These are phyloP conservation scores for Erigeron canadensis DNA, from an alignment of 129 eudicot species.

Conservation along the genomic window DNA sequence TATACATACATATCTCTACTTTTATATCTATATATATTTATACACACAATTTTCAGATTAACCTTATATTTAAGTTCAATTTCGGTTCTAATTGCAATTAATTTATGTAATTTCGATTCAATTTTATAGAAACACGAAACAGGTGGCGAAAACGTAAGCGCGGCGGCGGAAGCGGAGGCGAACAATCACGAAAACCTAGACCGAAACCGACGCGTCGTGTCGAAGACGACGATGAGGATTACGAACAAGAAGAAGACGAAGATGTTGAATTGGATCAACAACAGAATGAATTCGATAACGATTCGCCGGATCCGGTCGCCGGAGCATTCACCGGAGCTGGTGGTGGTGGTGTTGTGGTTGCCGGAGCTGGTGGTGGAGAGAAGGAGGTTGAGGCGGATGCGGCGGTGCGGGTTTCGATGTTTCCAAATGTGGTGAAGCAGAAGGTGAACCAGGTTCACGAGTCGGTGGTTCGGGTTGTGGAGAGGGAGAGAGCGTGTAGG, in stretches of 20 bases:
- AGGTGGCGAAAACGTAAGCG: constrained; percentile 82
- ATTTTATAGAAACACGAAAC: constrained; percentile 50
- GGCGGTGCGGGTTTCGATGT: constrained; percentile 53
- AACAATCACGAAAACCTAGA: constrained; percentile 50
- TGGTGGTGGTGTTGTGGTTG: neutral
- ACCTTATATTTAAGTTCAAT: neutral
- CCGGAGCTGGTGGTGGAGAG: constrained; percentile 28
- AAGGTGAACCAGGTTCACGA: constrained; percentile 64
- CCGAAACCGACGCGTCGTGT: constrained; percentile 37
- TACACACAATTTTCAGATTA: constrained; percentile 4
- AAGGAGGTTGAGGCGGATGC: constrained; percentile 53
- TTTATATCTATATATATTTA: neutral
- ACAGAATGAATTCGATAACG: constrained; percentile 45
- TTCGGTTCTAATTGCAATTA: constrained; percentile 12
- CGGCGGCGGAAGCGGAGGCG: constrained; percentile 52
- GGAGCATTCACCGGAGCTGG: neutral
- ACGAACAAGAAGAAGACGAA: constrained; percentile 42
- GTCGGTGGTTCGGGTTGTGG: constrained; percentile 54
- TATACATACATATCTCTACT: neutral
- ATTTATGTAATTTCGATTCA: neutral
- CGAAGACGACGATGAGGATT: constrained; percentile 55
- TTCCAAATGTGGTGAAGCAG: constrained; percentile 66
- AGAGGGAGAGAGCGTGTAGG: constrained; percentile 56
- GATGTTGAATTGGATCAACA: constrained; percentile 43
- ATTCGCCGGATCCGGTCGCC: constrained; percentile 36